Base-by-base conservation (phyloP, 345 rosid genomes). In the Viola odorata region DNA sequence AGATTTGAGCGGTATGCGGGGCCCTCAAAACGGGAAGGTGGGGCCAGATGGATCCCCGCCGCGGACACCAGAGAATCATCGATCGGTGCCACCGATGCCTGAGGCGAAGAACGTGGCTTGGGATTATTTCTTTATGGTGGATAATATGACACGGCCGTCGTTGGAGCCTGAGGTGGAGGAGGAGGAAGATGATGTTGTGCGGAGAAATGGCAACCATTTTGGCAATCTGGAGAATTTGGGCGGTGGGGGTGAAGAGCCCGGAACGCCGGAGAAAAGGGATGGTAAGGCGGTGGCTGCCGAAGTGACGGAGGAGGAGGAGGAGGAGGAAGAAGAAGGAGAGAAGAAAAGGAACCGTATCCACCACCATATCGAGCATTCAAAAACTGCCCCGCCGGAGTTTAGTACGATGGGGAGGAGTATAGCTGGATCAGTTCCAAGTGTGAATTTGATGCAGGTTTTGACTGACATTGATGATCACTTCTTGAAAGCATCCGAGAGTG, bases 401-500 rank as follows among this genome's bases (percentile, higher is more conserved):
- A 68, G 79, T 71, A 71, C 66, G 63, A 67, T 61, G 37, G 82
- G 65, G 32, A 77, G 67, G 53, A 73, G 47, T 23, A 23, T 23
- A 49, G 65, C 2, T 48, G 60, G 53, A 47, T 8, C 77, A 3
- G 73, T 55, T 16, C 63, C 76, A 3, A 69, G 71, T 16, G 81
- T 84, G 62, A 81, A 78, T 73, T 63, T 94, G 76, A 79, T 80
- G 88, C 74, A 82, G 76, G 75, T 94, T 54, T 70, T 94, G 72
- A 75, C 61, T 39, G 75, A 65, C 66, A 81, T 94, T 53, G 99
- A 94, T 77, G 97, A 94, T 62, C 82, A 86, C 61, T 94, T 90
- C 80, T 67, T 90, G 42, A 90, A 81, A 72, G 86, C 96, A 3
- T 88, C 92, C 0, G 92, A 94, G 69, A 77, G 82, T 32, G 96